A percentile compares a stretch with the other conserved stretches of the same genome.
Conservation (phyloP, 768 basidiomycete genomes). For the Omphalotus guepiniiformis region DNA sequence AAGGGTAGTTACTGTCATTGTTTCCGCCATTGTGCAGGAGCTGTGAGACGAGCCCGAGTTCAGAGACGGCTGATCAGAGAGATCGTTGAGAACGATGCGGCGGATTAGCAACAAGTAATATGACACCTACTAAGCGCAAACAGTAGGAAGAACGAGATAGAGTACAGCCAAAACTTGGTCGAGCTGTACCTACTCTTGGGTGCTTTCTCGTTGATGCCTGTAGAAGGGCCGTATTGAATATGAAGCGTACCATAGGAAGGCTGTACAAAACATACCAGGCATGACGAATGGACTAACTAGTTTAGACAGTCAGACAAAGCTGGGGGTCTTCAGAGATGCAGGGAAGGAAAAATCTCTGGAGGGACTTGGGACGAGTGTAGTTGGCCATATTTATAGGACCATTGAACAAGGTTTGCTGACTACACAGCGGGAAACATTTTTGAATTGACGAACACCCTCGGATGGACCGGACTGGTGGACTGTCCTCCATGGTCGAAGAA, state of each 20-base stretch:
- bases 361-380: no score
- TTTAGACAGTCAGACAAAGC: no score
- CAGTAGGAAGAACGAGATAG: constrained; percentile 20
- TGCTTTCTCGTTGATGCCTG: constrained; percentile 4
- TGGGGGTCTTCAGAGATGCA: no score
- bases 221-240: neutral
- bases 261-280: neutral
- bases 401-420: no score
- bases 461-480: no score
- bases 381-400: no score
- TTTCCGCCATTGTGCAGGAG: constrained; percentile 28
- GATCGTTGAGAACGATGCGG: neutral
- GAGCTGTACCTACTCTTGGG: constrained; percentile 3
- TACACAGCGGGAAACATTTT: no score
- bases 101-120: no score
- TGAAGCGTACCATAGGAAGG: neutral
- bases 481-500: no score
- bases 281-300: no score
- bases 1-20: constrained; percentile 21
- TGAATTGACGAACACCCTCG: no score
- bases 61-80: constrained; percentile 14
- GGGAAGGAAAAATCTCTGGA: no score
- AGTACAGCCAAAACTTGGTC: constrained; percentile 13
- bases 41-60: constrained; percentile 27
- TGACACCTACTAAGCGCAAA: constrained; percentile 22